Evolutionary conservation across 495 filamentous ascomycete species (phyloP), one percentile per base, ranked within the genome.

Genomic region (Coniosporium apollinis): DNA sequence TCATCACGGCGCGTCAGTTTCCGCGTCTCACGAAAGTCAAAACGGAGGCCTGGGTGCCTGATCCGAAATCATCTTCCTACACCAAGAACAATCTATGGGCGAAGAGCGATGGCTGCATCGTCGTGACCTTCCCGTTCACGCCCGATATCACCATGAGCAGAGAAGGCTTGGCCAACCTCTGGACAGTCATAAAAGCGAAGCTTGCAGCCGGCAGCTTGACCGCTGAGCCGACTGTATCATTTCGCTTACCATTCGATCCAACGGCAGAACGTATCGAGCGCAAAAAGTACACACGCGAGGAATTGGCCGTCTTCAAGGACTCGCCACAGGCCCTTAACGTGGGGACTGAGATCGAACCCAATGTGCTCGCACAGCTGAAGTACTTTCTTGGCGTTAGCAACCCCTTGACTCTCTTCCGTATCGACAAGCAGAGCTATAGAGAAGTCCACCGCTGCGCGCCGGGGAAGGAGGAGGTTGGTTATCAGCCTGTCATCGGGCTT

Each of bases 301-400:
- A 70, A 13, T 71, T 92, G 33, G 72, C 55, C 39, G 79, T 96
- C 49, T 93, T 84, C 84, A 77, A 72, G 46, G 84, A 93, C 33
- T 59, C 50, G 4, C 61, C 66, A 13, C 39, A 51, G 11, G 59
- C 66, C 2, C 43, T 64, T 33, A 58, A 72, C 48, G 60, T 69
- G 45, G 57, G 54, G 4, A 31, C 32, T 4, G 57, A 66, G 22
- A 45, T 72, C 21, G 69, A 81, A 16, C 55, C 69, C 15, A 46
- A 54, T 2, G 62, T 65, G 1, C 41, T 58, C 24, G 40, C 34
- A 25, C 57, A 60, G 46, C 55, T 83, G 17, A 56, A 52, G 38
- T 64, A 62, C 19, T 76, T 71, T 36, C 52, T 83, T 9, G 76
- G 75, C 19, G 67, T 76, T 19, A 69, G 63, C 41, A 70, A 75